Conservation (phyloP, 768 basidiomycete species). For the Sporobolomyces pararoseus region DNA sequence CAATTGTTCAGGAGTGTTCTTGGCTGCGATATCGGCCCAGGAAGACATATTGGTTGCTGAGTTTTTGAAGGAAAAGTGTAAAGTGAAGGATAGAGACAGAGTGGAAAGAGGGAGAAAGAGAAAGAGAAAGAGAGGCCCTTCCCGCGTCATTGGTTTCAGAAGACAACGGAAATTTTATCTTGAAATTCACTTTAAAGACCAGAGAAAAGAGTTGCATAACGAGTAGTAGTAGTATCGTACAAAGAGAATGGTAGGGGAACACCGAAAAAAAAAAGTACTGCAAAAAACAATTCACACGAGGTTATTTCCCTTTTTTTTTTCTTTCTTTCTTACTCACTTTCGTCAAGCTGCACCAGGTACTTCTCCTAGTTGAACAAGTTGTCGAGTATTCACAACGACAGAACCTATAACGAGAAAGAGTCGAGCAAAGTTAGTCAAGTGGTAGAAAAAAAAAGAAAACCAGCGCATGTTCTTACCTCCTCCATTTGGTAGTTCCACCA, state of each 20-base stretch:
- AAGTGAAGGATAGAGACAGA: too few species aligned
- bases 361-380: conserved; percentile 18
- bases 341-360: neutral
- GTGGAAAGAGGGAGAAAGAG: neutral
- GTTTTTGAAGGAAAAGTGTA: neutral
- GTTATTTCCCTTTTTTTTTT: conserved; percentile 1
- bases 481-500: conserved; percentile 12
- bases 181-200: too few species aligned
- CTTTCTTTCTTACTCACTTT: neutral
- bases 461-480: neutral
- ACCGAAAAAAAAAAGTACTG: neutral
- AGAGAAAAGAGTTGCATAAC: neutral
- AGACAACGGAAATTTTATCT: too few species aligned
- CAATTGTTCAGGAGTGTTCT: conserved; percentile 5
- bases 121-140: neutral
- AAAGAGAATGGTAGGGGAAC: neutral
- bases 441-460: neutral
- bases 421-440: neutral
- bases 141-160: too few species aligned
- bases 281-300: neutral
- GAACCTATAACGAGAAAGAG: neutral
- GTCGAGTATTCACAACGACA: conserved; percentile 1
- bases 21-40: conserved; percentile 25
- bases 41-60: conserved; percentile 14
- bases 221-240: neutral